phyloP scores from a whole-genome alignment of 1,284 basidiomycete species.

The Rhizoctonia solani region DNA sequence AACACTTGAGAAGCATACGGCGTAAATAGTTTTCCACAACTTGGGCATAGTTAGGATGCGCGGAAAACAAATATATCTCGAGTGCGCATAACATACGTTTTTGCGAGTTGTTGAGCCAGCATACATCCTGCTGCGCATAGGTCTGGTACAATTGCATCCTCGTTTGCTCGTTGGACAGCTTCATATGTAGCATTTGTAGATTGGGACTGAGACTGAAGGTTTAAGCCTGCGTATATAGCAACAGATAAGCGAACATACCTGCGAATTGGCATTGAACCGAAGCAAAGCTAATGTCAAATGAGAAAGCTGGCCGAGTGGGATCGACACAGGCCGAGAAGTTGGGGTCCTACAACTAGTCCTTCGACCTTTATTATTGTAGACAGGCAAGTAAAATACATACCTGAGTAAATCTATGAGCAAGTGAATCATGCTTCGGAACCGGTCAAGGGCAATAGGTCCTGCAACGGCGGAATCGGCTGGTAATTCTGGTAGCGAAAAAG shows the following conservation, averaged over 20 bases:
- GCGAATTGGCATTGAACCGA: not conserved
- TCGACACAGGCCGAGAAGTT: conserved; percentile 66
- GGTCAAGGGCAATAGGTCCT: conserved; percentile 62
- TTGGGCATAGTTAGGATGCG: not conserved
- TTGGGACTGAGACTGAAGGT: not conserved
- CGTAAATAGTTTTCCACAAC: conserved; percentile 17
- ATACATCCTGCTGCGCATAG: conserved; percentile 13
- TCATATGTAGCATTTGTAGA: not conserved
- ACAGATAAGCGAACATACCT: not conserved
- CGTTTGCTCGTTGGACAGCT: not conserved
- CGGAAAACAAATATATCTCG: too few relatives aligned
- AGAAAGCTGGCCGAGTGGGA: conserved; percentile 65
- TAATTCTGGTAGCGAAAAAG: conserved; percentile 30
- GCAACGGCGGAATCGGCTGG: conserved; percentile 49
- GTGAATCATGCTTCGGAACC: conserved; percentile 57
- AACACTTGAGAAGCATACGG: conserved; percentile 9
- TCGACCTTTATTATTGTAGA: too few relatives aligned
- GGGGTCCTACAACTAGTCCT: too few relatives aligned
- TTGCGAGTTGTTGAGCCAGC: conserved; percentile 18
- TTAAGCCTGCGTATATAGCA: not conserved
- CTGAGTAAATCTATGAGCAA: conserved; percentile 60
- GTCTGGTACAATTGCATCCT: not conserved
- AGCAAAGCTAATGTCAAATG: conserved; percentile 45
- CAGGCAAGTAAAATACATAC: conserved; percentile 48
- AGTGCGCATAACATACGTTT: not conserved